Conservation (phyloP, 495 filamentous ascomycete genomes). For the Xylaria palmicola region DNA sequence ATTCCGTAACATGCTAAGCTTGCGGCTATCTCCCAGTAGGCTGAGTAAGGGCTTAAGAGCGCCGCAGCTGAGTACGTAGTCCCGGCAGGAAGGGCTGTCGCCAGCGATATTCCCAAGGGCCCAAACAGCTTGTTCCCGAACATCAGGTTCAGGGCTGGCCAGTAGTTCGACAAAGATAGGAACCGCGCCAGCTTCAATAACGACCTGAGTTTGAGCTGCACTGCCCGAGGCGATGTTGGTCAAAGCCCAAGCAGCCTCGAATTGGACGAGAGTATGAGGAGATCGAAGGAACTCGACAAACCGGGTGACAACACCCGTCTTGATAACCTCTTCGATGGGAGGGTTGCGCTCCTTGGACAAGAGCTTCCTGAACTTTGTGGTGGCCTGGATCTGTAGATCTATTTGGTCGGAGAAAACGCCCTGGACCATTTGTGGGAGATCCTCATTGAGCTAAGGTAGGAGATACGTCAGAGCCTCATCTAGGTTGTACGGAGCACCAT, state of each 20-base stretch:
- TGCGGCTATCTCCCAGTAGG: conserved; percentile 94
- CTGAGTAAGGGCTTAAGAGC: conserved; percentile 85
- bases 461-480: conserved; percentile 31
- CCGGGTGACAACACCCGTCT: conserved; percentile 94
- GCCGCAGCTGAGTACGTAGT: conserved; percentile 88
- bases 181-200: conserved; percentile 97
- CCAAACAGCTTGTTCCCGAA: conserved; percentile 98
- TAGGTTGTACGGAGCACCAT: background rate
- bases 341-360: conserved; percentile 99
- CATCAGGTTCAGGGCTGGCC: conserved; percentile 93
- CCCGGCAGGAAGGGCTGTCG: conserved; percentile 94
- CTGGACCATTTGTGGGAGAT: conserved; percentile 95
- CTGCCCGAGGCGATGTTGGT: conserved; percentile 99
- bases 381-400: conserved; percentile 96
- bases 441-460: conserved; percentile 79
- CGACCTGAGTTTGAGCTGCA: conserved; percentile 95
- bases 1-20: conserved; percentile 98
- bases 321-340: conserved; percentile 97
- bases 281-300: conserved; percentile 99
- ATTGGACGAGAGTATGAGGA: conserved; percentile 97
- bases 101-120: conserved; percentile 98
- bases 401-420: conserved; percentile 99
- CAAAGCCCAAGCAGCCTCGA: conserved; percentile 98
- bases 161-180: conserved; percentile 98
- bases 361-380: conserved; percentile 97